Base-by-base conservation (phyloP, 1,139 yeast genomes). In the Yamadazyma epiphylla region DNA sequence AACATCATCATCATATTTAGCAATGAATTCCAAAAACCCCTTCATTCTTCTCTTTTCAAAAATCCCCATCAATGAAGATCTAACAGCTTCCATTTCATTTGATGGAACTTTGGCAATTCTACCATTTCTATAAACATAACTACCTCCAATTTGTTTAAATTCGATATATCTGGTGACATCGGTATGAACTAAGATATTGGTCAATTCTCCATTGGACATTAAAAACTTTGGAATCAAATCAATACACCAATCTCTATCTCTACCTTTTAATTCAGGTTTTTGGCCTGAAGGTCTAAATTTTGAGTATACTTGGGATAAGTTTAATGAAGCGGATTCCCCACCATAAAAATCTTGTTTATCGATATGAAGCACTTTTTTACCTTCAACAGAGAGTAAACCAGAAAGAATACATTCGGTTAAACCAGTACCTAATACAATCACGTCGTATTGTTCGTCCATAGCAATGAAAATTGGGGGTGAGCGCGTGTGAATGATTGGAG, bases 311-410 rank as follows among this genome's bases (percentile, higher is more conserved):
- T 83, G 74, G 29, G 77, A 61, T 41, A 79, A 65, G 49, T 75
- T 77, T 41, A 80, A 64, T 24, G 84, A 77, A 8, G 87, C 84
- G 17, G 80, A 71, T 55, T 80, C 87, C 21, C 74, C 99, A 28
- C 99, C 99, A 49, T 91, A 91, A 55, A 89, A 94, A 57, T 87
- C 95, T 60, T 91, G 96, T 48, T 91, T 83, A 57, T 91, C 99
- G 45, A 91, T 88, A 60, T 91, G 98, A 37, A 91, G 72, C 9
- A 91, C 98, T 56, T 91, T 91, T 68, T 91, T 91, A 24, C 62
- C 63, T 53, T 91, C 98, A 10, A 89, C 96, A 9, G 97, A 88
- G 36, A 91, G 71, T 35, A 91, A 65, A 9, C 99, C 99, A 1
- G 96, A 87, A 32, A 91, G 75, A 39, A 94, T 82, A 67, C 99